A percentile compares a stretch with the other conserved stretches of the same genome.
Conservation (phyloP, 1,284 basidiomycete species). For the Meripilus lineatus region DNA sequence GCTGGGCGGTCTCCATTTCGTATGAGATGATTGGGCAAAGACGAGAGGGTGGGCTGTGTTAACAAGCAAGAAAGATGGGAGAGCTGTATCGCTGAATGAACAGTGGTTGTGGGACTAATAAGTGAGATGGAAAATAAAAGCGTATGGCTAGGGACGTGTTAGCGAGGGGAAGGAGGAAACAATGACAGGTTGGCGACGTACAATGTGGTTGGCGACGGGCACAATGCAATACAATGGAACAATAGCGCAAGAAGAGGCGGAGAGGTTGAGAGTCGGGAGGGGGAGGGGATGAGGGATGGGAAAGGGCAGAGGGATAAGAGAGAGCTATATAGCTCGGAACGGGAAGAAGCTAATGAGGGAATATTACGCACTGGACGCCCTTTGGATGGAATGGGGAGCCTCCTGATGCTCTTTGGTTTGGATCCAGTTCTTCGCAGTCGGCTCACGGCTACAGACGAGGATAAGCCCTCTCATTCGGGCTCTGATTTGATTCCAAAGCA, state of each 20-base stretch:
- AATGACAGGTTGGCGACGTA: slow-evolving; percentile 17
- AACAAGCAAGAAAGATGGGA: slow-evolving; percentile 25
- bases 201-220: slow-evolving; percentile 18
- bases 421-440: no score
- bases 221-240: slow-evolving; percentile 26
- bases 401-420: no score
- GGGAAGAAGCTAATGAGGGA: not conserved
- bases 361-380: no score
- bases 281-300: slow-evolving; percentile 4
- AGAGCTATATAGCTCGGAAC: not conserved
- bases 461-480: no score
- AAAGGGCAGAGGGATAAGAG: slow-evolving; percentile 4
- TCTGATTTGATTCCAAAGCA: no score
- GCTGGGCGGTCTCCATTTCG: slow-evolving; percentile 43
- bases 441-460: no score
- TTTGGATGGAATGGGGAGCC: no score
- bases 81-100: slow-evolving; percentile 22
- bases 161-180: slow-evolving; percentile 15
- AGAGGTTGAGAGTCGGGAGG: slow-evolving; percentile 20
- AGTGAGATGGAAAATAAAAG: slow-evolving; percentile 32
- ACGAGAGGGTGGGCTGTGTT: slow-evolving; percentile 15
- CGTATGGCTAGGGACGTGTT: slow-evolving; percentile 9
- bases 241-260: slow-evolving; percentile 30
- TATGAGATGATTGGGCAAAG: slow-evolving; percentile 9
- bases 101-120: slow-evolving; percentile 24